Evolutionary conservation across 2,329 filamentous ascomycete genomes (phyloP), one percentile per base, ranked within the genome.

Genomic region (Verticillium albo-atrum): DNA sequence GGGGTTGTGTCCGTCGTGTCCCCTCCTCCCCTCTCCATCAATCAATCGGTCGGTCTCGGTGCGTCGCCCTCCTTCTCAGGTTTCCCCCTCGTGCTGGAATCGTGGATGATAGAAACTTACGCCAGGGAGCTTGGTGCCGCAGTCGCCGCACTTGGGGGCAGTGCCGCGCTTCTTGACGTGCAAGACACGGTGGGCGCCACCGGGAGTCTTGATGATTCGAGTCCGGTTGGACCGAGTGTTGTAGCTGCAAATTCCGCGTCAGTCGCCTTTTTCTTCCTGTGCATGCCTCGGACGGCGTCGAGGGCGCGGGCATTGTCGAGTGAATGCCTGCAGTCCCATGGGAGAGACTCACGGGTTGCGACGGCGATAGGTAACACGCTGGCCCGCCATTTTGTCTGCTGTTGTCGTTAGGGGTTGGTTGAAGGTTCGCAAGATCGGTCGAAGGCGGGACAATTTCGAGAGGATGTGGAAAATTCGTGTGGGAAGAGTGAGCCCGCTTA

Each of bases 131-230:
- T 98, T 98, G 84, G 87, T 88, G 76, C 95, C 95, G 77, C 96
- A 99, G 87, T 99, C 95, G 87, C 96, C 91, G 79, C 95, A 99
- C 87, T 99, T 99, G 77, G 95, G 95, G 68, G 93, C 90, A 78
- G 92, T 96, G 72, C 93, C 95, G 79, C 89, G 91, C 92, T 99
- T 99, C 91, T 98, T 98, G 86, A 97, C 93, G 89, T 99, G 94
- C 73, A 98, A 90, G 77, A 97, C 89, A 79, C 95, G 89, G 75
- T 97, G 89, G 79, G 94, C 87, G 79, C 95, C 95, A 79, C 95
- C 96, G 70, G 96, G 95, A 70, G 95, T 99, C 88, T 95, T 95
- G 81, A 97, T 80, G 75, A 96, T 86, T 77, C 95, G 90, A 79
- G 95, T 94, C 82, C 92, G 92, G 90, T 99, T 97, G 79, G 91